These are phyloP conservation scores for Sordariomycetes sp. DNA, from an alignment of 2,329 filamentous ascomycete species.

Conservation along the genomic window DNA sequence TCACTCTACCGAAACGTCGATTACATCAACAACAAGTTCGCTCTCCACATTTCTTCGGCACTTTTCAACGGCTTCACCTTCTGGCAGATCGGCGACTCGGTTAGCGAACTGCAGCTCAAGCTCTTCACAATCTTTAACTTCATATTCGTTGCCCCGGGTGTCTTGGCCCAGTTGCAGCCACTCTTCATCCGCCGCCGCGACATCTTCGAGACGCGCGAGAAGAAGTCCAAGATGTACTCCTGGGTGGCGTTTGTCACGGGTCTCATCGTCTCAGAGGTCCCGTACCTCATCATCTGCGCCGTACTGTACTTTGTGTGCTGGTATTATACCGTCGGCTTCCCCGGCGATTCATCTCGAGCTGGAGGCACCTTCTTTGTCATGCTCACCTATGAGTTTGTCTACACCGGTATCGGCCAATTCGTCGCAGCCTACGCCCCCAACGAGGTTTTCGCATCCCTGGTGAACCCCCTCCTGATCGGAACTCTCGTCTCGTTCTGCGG, in stretches of 20 bases:
- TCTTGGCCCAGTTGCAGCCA: constrained; percentile 47
- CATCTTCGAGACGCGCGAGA: constrained; percentile 48
- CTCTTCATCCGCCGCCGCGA: constrained; percentile 45
- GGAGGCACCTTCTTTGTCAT: constrained; percentile 44
- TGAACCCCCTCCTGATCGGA: constrained; percentile 44
- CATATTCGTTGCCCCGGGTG: constrained; percentile 49
- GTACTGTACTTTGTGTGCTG: constrained; percentile 55
- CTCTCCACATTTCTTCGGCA: constrained; percentile 40
- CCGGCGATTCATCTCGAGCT: constrained; percentile 27
- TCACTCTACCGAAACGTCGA: constrained; percentile 56
- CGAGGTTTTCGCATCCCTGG: constrained; percentile 45
- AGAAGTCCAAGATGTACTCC: constrained; percentile 50
- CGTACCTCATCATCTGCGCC: constrained; percentile 56
- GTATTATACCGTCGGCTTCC: constrained; percentile 38
- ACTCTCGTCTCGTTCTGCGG: constrained; percentile 63
- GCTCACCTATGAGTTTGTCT: constrained; percentile 49
- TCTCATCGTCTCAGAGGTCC: constrained; percentile 57
- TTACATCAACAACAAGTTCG: constrained; percentile 55
- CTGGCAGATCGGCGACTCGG: constrained; percentile 43
- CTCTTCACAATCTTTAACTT: constrained; percentile 54
- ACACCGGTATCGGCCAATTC: constrained; percentile 51
- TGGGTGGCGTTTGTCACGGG: constrained; percentile 58
- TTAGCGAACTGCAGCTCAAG: constrained; percentile 39
- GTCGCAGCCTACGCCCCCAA: constrained; percentile 54
- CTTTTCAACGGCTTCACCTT: constrained; percentile 54